Percentiles rank a stretch among this genome's conserved stretches.
phyloP scores from a whole-genome alignment of 2,329 filamentous ascomycete genomes.

The Zymoseptoria passerinii region DNA sequence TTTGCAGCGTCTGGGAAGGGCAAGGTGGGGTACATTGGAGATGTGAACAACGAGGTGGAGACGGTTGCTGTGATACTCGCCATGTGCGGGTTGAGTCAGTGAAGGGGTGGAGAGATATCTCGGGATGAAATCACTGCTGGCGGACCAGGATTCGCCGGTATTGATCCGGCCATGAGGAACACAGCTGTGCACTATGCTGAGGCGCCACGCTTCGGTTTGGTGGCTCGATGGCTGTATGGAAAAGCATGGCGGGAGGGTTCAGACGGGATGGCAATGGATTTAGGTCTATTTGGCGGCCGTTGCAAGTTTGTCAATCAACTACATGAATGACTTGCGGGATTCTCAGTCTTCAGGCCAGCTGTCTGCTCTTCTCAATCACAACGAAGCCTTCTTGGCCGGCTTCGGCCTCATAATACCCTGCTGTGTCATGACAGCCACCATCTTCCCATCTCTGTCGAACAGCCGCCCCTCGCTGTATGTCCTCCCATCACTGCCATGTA shows the following conservation, averaged over 20 bases:
- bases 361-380: not conserved
- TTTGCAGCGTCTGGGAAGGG: constrained; percentile 8
- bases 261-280: too few relatives aligned
- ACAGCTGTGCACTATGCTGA: too few relatives aligned
- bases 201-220: too few relatives aligned
- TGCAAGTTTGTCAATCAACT: not conserved
- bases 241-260: too few relatives aligned
- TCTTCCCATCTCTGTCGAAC: constrained; percentile 38
- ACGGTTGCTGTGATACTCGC: constrained; percentile 10
- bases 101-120: too few relatives aligned
- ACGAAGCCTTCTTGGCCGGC: not conserved
- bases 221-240: too few relatives aligned
- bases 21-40: constrained; percentile 14
- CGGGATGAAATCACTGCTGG: too few relatives aligned
- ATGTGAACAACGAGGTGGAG: constrained; percentile 15
- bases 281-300: too few relatives aligned
- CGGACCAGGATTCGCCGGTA: too few relatives aligned
- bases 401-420: constrained; percentile 32
- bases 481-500: constrained; percentile 34
- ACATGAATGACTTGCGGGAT: not conserved
- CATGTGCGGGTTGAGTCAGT: constrained; percentile 10
- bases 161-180: too few relatives aligned
- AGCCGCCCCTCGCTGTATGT: constrained; percentile 40
- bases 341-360: not conserved
- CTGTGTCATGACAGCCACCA: constrained; percentile 44